Percentiles rank a stretch among this genome's conserved stretches.
Evolutionary conservation across 2,329 filamentous ascomycete species (phyloP).

Genomic region (Fusarium sp.): DNA sequence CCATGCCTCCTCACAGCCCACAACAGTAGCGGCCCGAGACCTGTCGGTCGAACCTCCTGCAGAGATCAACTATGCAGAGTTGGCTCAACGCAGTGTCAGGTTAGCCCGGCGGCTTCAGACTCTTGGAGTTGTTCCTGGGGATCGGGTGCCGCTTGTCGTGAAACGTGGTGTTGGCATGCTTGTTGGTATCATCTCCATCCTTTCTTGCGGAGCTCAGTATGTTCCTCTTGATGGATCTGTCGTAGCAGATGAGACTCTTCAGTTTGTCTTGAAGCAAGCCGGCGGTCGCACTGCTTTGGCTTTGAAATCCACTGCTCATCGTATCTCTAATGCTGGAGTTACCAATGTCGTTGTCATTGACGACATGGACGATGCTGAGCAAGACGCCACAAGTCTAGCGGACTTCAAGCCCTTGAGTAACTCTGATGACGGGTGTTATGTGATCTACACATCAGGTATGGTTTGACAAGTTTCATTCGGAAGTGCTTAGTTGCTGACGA

Average conservation of each 20-base stretch:
- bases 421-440: slow-evolving; percentile 53
- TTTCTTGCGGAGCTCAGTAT: slow-evolving; percentile 68
- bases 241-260: slow-evolving; percentile 59
- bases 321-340: slow-evolving; percentile 30
- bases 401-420: background rate
- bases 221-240: slow-evolving; percentile 68
- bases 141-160: slow-evolving; percentile 65
- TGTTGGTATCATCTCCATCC: slow-evolving; percentile 64
- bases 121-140: slow-evolving; percentile 55
- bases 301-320: slow-evolving; percentile 49
- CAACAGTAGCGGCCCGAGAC: slow-evolving; percentile 52
- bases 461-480: background rate
- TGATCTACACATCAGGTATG: slow-evolving; percentile 66
- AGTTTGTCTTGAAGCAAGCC: slow-evolving; percentile 61
- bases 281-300: slow-evolving; percentile 57
- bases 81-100: slow-evolving; percentile 48
- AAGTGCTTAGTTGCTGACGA: background rate
- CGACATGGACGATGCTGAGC: slow-evolving; percentile 13
- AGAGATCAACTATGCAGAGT: slow-evolving; percentile 58
- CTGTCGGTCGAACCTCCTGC: slow-evolving; percentile 41
- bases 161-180: slow-evolving; percentile 67
- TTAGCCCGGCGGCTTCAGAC: slow-evolving; percentile 53
- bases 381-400: background rate
- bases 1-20: slow-evolving; percentile 50
- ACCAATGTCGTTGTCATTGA: slow-evolving; percentile 46